Evolutionary conservation across 805 yeast genomes (phyloP).

Genomic region (Metschnikowia vanudenii): DNA sequence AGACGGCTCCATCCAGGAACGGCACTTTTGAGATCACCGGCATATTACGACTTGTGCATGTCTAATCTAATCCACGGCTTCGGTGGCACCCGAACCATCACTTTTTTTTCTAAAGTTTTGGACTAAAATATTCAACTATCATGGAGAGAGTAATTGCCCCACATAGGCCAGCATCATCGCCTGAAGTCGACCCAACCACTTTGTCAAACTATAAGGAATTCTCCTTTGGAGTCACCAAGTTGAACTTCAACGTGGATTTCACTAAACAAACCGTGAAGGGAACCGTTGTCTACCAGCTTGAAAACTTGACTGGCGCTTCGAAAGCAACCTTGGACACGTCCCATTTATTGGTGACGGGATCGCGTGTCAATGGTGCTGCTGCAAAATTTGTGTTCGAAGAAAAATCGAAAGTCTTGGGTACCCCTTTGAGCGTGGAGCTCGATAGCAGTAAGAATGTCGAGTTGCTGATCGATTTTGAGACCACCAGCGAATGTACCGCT

Average conservation of each 20-base stretch:
- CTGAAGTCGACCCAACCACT: slow-evolving; percentile 65
- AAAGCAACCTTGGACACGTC: slow-evolving; percentile 69
- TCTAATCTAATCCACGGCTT: not conserved
- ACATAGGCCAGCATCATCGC: slow-evolving; percentile 18
- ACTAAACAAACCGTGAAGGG: slow-evolving; percentile 53
- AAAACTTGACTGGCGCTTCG: slow-evolving; percentile 23
- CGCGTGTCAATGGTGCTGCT: slow-evolving; percentile 41
- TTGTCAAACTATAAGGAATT: slow-evolving; percentile 66
- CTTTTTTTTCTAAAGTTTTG: not conserved
- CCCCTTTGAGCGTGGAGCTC: slow-evolving; percentile 44
- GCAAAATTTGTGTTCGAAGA: slow-evolving; percentile 36
- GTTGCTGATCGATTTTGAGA: slow-evolving; percentile 53
- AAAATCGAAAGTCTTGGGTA: slow-evolving; percentile 57
- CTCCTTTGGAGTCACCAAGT: slow-evolving; percentile 47
- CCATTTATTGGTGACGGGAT: slow-evolving; percentile 47
- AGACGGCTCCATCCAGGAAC: slow-evolving; percentile 8
- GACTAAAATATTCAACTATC: not conserved
- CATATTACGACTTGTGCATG: slow-evolving; percentile 3
- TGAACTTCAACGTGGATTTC: slow-evolving; percentile 58
- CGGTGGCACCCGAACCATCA: no score
- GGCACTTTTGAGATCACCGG: slow-evolving; percentile 6
- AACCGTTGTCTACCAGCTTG: slow-evolving; percentile 47
- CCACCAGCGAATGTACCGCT: slow-evolving; percentile 78
- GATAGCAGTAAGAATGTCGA: slow-evolving; percentile 17
- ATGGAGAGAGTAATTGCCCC: slow-evolving; percentile 13